Evolutionary conservation across 352 stramenopile species (phyloP), one percentile per base, ranked within the genome.

Genomic region (Aphanomyces euteiches): DNA sequence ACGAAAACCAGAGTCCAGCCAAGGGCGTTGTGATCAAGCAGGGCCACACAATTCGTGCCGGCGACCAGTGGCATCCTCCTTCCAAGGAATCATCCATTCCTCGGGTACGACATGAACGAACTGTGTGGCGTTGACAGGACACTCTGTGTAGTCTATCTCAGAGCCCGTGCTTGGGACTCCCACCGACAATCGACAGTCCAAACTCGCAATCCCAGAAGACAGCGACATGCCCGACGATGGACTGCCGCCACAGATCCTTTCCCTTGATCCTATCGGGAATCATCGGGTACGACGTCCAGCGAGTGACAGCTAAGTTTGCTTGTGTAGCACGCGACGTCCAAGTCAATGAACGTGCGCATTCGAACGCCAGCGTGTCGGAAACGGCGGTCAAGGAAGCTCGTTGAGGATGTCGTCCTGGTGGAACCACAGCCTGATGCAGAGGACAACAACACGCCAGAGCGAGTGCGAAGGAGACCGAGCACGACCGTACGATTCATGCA

Each of bases 291-390:
- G n/a, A 53, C n/a, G 45, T 19, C 45, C 2, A n/a, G 45, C 45
- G 45, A 2, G 13, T 53, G 13, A 53, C 13, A 53, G n/a, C 45
- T 53, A 53, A 53, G 13, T 2, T 53, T 2, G 28, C 28, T 50
- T n/a, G 43, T n/a, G 43, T 61, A 61, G 54, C 54, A 61, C 54
- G 3, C 54, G 1, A 41, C 13, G 10, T 21, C 53, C 50, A 70
- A 70, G 54, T 70, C 64, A 13, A 19, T 70, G 15, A 70, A 19
- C n/a, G 41, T 70, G 64, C 48, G 64, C 7, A 70, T 70, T 48
- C 64, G 64, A 64, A 70, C 64, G 37, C 64, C 64, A 12, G 64
- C 64, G 40, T 70, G 64, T 36, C 37, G 40, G 15, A 61, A 54
- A 12, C 64, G 64, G 8, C 64, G 64, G 54, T 70, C 64, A 2